These are phyloP conservation scores for Ehretia macrophylla DNA, from an alignment of 257 asterid genomes.

Conservation along the genomic window DNA sequence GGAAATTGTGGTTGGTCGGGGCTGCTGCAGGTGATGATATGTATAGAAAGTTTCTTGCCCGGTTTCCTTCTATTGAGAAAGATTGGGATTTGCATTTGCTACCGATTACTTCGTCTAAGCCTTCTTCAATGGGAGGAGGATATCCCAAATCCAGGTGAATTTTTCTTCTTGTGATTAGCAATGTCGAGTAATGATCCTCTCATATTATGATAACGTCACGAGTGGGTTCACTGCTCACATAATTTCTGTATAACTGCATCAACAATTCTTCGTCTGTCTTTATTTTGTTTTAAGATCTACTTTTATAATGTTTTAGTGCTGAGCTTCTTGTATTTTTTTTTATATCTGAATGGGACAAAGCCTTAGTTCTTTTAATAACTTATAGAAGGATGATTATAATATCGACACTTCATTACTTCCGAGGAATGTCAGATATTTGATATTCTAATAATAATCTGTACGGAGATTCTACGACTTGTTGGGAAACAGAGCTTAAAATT, in stretches of 20 bases:
- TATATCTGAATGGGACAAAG: conserved; percentile 15
- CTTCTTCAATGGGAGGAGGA: conserved; percentile 42
- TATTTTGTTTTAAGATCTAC: background rate
- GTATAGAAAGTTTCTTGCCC: conserved; percentile 48
- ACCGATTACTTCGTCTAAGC: conserved; percentile 60
- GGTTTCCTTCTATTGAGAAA: conserved; percentile 51
- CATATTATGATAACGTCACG: too few relatives aligned
- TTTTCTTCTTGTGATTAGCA: background rate
- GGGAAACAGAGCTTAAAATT: too few relatives aligned
- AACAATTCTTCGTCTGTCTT: background rate
- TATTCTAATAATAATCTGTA: background rate
- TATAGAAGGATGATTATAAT: conserved; percentile 8
- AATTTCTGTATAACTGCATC: too few relatives aligned
- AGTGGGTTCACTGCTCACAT: too few relatives aligned
- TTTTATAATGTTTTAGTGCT: conserved; percentile 2
- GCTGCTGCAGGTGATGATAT: conserved; percentile 46
- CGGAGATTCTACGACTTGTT: background rate
- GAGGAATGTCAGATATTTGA: background rate
- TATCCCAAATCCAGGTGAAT: conserved; percentile 52
- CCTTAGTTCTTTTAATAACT: conserved; percentile 4
- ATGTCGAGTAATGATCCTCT: too few relatives aligned
- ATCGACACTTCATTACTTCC: conserved; percentile 3
- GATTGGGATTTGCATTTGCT: conserved; percentile 80
- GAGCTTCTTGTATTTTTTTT: conserved; percentile 4
- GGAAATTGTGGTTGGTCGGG: conserved; percentile 74